phyloP scores from a whole-genome alignment of 768 basidiomycete species.

The Hericium alpestre region DNA sequence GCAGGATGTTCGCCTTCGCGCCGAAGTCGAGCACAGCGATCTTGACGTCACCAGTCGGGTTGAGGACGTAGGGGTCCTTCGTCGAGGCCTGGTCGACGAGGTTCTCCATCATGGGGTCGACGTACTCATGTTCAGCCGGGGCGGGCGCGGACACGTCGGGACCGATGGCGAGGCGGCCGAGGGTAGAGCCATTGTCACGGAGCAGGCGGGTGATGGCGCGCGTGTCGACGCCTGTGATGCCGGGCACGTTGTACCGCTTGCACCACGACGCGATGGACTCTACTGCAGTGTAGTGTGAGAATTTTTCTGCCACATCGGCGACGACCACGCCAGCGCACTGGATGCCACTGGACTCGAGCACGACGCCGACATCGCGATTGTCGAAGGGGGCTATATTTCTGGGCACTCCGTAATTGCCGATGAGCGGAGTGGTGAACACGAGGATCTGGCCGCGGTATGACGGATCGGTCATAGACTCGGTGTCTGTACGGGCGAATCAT shows the following conservation, averaged over 20 bases:
- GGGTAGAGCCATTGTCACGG: slow-evolving; percentile 94
- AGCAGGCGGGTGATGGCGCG: slow-evolving; percentile 90
- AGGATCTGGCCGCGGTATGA: slow-evolving; percentile 97
- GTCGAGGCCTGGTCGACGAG: slow-evolving; percentile 92
- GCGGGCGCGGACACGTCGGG: slow-evolving; percentile 48
- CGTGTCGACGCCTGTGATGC: slow-evolving; percentile 94
- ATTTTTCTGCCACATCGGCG: slow-evolving; percentile 88
- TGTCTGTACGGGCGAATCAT: slow-evolving; percentile 46
- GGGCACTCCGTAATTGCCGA: slow-evolving; percentile 98
- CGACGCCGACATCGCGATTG: slow-evolving; percentile 69
- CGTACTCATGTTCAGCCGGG: slow-evolving; percentile 66
- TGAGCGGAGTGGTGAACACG: slow-evolving; percentile 96
- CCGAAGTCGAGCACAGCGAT: slow-evolving; percentile 97
- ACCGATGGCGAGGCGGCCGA: slow-evolving; percentile 83
- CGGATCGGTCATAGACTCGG: slow-evolving; percentile 99
- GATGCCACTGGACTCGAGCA: slow-evolving; percentile 81
- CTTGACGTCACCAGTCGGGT: slow-evolving; percentile 77
- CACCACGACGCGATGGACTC: slow-evolving; percentile 95
- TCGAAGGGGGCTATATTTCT: slow-evolving; percentile 63
- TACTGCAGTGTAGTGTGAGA: slow-evolving; percentile 88
- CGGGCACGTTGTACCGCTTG: slow-evolving; percentile 78
- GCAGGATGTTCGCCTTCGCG: slow-evolving; percentile 93
- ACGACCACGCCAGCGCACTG: slow-evolving; percentile 92
- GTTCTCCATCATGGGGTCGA: slow-evolving; percentile 89
- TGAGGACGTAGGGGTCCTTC: slow-evolving; percentile 71